Evolutionary conservation across 768 basidiomycete species (phyloP), one percentile per base, ranked within the genome.

Genomic region (Kockovaella imperatae): DNA sequence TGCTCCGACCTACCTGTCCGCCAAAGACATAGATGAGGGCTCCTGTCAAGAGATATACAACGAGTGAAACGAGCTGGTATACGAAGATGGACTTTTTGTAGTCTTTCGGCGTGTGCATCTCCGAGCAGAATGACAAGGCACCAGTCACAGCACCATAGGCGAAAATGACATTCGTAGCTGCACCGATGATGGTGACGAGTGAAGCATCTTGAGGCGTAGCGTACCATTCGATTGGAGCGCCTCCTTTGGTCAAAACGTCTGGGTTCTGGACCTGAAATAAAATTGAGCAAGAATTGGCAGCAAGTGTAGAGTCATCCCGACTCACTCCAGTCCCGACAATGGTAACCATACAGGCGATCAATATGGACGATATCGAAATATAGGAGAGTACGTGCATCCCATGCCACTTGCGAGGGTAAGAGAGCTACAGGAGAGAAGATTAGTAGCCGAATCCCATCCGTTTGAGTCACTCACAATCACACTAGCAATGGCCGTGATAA

Each of bases 11-110:
- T n/a, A n/a, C n/a, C n/a, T n/a, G 56, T 23, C 60, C 60, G 1
- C 56, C 60, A 24, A 58, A 58, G 20, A 42, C 53, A 49, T 61
- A 61, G 21, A 61, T 49, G 13, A 51, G 38, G 11, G 49, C 43
- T 11, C 59, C 59, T 17, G 55, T 50, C 31, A 60, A 41, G 20
- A 50, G 44, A 45, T 60, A 60, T 13, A 54, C 49, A 26, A 54
- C 29, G 30, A 47, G 31, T 17, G 45, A 45, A 4, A 40, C 25
- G 25, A 43, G 51, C 38, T 61, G 60, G 32, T 49, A 50, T 25
- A 61, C 47, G 14, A 55, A 36, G 42, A 58, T 56, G 2, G 60
- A 61, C 35, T 61, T 61, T 39, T 57, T 57, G 51, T 57, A 61
- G 26, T 61, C 56, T 5, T 61, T 49, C 7, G 60, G 60, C 24